Evolutionary conservation across 106 monocot genomes (phyloP).

Genomic region (Dendrobium officinale): DNA sequence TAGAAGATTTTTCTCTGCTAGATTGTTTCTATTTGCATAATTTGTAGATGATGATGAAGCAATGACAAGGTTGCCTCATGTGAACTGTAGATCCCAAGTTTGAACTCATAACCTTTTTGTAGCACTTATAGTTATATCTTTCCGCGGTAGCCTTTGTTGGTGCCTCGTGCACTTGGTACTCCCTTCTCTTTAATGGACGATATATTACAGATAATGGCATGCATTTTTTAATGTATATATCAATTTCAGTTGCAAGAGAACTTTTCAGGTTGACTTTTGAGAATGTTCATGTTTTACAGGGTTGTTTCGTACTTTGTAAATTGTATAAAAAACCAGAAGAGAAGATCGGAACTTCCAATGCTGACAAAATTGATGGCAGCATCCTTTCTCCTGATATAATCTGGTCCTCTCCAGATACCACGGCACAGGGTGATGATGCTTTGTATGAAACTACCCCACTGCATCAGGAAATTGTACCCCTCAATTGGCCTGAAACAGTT

Average conservation of each 20-base stretch:
- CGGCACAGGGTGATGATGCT: constrained; percentile 9
- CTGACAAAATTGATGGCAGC: constrained; percentile 19
- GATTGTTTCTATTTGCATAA: too few relatives aligned
- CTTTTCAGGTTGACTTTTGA: background rate
- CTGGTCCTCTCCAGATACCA: constrained; percentile 18
- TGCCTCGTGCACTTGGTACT: background rate
- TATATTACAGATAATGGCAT: background rate
- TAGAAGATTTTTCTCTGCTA: too few relatives aligned
- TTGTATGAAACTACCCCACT: constrained; percentile 13
- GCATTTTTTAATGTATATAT: background rate
- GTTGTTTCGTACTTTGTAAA: constrained; percentile 60
- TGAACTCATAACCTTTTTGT: background rate
- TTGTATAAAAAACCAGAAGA: constrained; percentile 53
- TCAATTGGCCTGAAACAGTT: background rate
- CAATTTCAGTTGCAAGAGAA: background rate
- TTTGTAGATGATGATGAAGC: too few relatives aligned
- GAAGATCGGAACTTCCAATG: constrained; percentile 11
- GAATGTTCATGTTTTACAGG: constrained; percentile 20
- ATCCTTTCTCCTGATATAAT: constrained; percentile 24
- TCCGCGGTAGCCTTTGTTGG: background rate
- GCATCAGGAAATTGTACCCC: constrained; percentile 12
- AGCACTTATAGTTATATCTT: background rate
- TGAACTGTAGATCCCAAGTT: background rate
- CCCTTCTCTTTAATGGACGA: background rate
- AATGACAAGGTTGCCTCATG: background rate